Evolutionary conservation across 257 asterid species (phyloP), one percentile per base, ranked within the genome.

Genomic region (Plantago elongata): DNA sequence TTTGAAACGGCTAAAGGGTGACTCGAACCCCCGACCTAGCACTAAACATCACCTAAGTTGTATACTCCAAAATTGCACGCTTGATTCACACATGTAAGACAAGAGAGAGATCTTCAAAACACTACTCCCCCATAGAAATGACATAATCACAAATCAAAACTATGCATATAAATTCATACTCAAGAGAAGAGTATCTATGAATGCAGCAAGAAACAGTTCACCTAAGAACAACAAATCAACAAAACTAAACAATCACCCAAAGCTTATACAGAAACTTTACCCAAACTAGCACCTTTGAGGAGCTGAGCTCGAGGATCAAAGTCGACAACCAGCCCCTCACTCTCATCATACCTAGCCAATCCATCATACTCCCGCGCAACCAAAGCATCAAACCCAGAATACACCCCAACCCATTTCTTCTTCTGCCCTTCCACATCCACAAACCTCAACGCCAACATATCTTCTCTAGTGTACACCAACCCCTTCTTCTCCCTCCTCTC

Each of bases 321-420:
- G 65, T 84, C 72, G 8, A 74, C 51, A 56, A 45, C 59, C 65
- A 59, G 66, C 72, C 70, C 57, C 74, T 71, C 78, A 30, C 62
- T 56, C 43, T 18, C 63, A 49, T 55, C 64, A 47, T 72, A 14
- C 15, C 42, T 15, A 59, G 56, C 72, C 51, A 88, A 69, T 57
- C 65, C 75, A 76, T 91, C 92, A 12, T 88, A 91, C 69, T 84
- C 85, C 72, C 75, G 62, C 48, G 57, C 75, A 74, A 80, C 80
- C 54, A 15, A n/a, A 8, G 79, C 56, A 62, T 72, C 80, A 49
- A 91, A 82, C 52, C 96, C 87, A 74, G 88, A 85, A 43, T 82
- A 88, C 42, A 85, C 74, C 74, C 84, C 92, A 62, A 70, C 44
- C 98, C 98, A 91, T 78, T 64, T 83, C 77, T 70, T 81, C 88